Evolutionary conservation across 2,329 filamentous ascomycete species (phyloP), one percentile per base, ranked within the genome.

Genomic region (Pseudocercospora fuligena): DNA sequence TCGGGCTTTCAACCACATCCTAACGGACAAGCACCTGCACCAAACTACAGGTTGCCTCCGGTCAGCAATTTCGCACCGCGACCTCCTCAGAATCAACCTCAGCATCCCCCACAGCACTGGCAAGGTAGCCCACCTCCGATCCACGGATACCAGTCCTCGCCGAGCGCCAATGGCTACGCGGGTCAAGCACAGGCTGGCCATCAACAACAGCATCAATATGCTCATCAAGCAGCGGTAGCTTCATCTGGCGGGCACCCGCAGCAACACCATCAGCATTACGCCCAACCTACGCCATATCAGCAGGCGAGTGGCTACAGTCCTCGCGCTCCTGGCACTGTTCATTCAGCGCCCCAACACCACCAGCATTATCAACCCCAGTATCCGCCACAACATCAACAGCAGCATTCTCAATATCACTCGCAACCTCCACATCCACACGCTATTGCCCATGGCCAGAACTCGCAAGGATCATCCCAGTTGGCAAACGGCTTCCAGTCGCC

Each of bases 1-100:
- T 81, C 81, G 4, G 81, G 78, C 64, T 75, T 83, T 7, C 81
- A 81, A 47, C 81, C 82, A 19, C 79, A 81, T 21, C 81, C 80
- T 16, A 81, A 83, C 69, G 75, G 76, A 64, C 77, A 78, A 53
- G 80, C 80, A 27, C 80, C 80, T 25, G 80, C 80, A 43, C 8
- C n/a, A 31, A 80, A 80, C 16, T 72, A 74, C 63, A 69, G 73
- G 14, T 74, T 71, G 60, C 74, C 74, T 46, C 72, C 74, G 2
- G 66, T 76, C 7, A 59, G 63, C 31, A 75, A 76, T 64, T 75
- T 76, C 58, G 74, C 73, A 31, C 67, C 72, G n/a, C 71, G 69
- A 14, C 68, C 71, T 23, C 73, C 74, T 27, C 74, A 43, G 40
- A 43, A 43, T 43, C 40, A 77, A 60, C 61, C 69, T 21, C 69